phyloP scores from a whole-genome alignment of 176 grass and related monocot species.

The Raddia distichophylla region DNA sequence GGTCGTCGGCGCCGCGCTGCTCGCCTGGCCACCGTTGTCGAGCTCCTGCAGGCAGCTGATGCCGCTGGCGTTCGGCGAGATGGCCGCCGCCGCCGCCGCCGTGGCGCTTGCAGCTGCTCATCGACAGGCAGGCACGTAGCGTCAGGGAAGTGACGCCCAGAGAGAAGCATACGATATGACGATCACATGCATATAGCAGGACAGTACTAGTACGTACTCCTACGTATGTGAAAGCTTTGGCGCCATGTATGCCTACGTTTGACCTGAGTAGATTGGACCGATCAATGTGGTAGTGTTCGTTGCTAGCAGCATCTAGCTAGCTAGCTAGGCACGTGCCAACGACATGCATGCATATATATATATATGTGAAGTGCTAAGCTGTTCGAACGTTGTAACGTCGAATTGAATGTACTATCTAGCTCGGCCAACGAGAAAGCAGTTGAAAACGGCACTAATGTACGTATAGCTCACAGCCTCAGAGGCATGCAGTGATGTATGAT shows the following conservation, averaged over 20 bases:
- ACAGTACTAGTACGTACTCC: not conserved
- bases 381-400: too few species aligned
- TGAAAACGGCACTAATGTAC: too few species aligned
- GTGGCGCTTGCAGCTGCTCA: conserved; percentile 30
- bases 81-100: conserved; percentile 18
- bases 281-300: not conserved
- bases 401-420: too few species aligned
- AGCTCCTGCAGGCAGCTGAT: conserved; percentile 44
- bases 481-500: not conserved
- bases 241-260: not conserved
- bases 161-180: not conserved
- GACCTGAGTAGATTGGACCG: not conserved
- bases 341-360: too few species aligned
- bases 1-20: conserved; percentile 33
- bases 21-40: conserved; percentile 33
- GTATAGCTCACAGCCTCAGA: too few species aligned
- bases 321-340: too few species aligned
- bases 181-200: conserved; percentile 20
- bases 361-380: too few species aligned
- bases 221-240: conserved; percentile 16
- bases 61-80: conserved; percentile 36
- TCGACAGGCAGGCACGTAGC: not conserved
- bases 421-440: too few species aligned
- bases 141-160: conserved; percentile 11
- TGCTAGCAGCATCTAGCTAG: conserved; percentile 17